phyloP scores from a whole-genome alignment of 352 stramenopile species.

The Phytophthora colocasiae region DNA sequence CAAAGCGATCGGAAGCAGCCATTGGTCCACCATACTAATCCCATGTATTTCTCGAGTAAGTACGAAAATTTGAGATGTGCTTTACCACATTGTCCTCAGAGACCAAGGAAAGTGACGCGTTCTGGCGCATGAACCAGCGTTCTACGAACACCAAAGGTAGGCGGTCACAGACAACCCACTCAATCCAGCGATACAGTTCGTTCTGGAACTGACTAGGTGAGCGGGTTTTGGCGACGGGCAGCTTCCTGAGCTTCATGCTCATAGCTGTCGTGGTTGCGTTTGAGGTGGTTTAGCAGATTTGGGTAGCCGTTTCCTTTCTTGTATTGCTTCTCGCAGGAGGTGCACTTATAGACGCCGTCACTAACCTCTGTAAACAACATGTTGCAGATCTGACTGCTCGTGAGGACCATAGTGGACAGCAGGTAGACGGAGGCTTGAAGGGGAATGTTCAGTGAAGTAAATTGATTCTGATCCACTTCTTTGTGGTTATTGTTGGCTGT shows the following conservation, averaged over 20 bases:
- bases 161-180: background rate
- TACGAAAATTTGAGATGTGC: no score
- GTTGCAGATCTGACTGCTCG: no score
- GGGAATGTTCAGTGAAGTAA: no score
- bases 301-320: background rate
- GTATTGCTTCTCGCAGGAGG: constrained; percentile 24
- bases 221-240: background rate
- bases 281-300: constrained; percentile 5
- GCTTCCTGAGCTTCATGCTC: background rate
- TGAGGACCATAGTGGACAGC: no score
- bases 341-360: constrained; percentile 15
- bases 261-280: background rate
- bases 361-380: constrained; percentile 24
- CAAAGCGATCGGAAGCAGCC: no score
- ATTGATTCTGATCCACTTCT: background rate
- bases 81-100: background rate
- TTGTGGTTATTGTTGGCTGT: no score
- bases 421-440: no score
- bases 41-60: no score
- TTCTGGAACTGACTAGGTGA: background rate
- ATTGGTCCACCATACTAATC: no score
- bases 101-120: background rate
- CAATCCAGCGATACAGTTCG: background rate
- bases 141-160: background rate
- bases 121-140: background rate